Evolutionary conservation across 257 asterid genomes (phyloP).

Genomic region (Solanum ahanhuiri): DNA sequence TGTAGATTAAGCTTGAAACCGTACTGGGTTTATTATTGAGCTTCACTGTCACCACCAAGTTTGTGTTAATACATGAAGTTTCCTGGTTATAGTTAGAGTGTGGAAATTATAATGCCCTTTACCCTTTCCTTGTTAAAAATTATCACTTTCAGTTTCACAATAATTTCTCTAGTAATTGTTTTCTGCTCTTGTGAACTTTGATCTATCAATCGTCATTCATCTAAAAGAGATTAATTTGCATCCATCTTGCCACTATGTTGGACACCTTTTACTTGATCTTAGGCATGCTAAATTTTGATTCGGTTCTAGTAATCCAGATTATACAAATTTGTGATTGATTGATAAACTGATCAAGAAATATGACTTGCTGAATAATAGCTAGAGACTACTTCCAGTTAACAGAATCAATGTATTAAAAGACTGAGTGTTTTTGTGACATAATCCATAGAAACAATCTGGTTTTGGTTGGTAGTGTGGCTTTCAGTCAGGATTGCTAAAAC

Average conservation of each 20-base stretch:
- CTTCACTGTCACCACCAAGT: background rate
- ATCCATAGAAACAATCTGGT: background rate
- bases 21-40: background rate
- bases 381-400: background rate
- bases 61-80: background rate
- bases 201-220: background rate
- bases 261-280: background rate
- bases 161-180: background rate
- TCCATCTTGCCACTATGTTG: background rate
- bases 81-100: background rate
- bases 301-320: background rate
- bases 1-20: background rate
- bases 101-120: background rate
- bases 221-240: background rate
- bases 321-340: background rate
- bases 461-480: background rate
- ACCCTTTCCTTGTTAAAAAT: background rate
- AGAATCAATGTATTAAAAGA: background rate
- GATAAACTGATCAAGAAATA: background rate
- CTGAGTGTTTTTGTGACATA: background rate
- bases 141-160: background rate
- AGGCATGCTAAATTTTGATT: background rate
- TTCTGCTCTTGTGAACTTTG: background rate
- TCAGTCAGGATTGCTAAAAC: background rate
- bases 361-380: background rate